phyloP scores from a whole-genome alignment of 164 flowering plant genomes.

The Vitis rupestris region DNA sequence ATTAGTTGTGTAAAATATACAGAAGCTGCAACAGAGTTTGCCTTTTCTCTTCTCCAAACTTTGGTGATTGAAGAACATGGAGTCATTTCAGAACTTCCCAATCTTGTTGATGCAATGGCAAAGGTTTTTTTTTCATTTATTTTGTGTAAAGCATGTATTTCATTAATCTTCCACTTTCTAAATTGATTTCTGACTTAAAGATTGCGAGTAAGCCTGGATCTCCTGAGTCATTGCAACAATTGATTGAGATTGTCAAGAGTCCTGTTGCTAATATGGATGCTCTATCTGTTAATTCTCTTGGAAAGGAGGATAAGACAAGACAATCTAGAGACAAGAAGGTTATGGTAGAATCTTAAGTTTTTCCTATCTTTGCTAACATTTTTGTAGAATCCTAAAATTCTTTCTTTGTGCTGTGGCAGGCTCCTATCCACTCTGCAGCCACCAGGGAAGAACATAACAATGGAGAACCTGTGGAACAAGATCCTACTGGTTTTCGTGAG shows the following conservation, averaged over 20 bases:
- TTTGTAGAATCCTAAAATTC: constrained; percentile 2
- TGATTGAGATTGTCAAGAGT: constrained; percentile 79
- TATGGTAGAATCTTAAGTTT: background rate
- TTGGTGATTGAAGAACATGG: constrained; percentile 65
- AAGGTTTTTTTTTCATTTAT: constrained; percentile 46
- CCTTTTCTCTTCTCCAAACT: constrained; percentile 74
- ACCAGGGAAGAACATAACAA: constrained; percentile 54
- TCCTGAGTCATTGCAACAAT: constrained; percentile 79
- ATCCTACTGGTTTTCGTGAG: constrained; percentile 75
- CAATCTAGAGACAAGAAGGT: constrained; percentile 81
- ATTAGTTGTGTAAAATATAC: constrained; percentile 31
- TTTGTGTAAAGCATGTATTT: background rate
- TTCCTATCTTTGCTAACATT: background rate
- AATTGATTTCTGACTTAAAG: constrained; percentile 34
- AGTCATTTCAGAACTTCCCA: constrained; percentile 78
- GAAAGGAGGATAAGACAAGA: constrained; percentile 66
- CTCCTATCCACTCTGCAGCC: constrained; percentile 26
- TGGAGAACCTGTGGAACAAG: constrained; percentile 51
- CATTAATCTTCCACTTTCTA: background rate
- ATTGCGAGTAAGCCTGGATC: constrained; percentile 87
- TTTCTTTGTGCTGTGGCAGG: constrained; percentile 31
- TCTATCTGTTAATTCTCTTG: constrained; percentile 31
- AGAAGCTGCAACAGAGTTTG: constrained; percentile 92
- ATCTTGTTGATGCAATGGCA: constrained; percentile 86
- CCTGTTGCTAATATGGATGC: constrained; percentile 47